Percentiles rank a stretch among this genome's conserved stretches.
These are phyloP conservation scores for Sporisorium sorghi DNA, from an alignment of 1,284 basidiomycete genomes.

Conservation along the genomic window DNA sequence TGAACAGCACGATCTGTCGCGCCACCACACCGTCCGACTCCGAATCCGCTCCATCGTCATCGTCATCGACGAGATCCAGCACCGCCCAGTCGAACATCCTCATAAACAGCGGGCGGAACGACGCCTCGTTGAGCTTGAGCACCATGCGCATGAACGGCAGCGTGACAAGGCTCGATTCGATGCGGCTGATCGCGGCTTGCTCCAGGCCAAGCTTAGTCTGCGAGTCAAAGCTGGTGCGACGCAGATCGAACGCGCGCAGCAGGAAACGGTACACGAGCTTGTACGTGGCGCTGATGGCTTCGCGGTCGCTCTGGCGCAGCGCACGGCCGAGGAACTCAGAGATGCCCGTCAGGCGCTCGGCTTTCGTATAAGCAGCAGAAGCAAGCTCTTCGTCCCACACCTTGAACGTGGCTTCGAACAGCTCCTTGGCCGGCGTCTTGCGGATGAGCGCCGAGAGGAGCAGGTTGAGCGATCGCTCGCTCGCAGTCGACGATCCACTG, in stretches of 20 bases:
- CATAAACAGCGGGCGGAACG: slow-evolving; percentile 92
- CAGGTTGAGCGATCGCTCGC: slow-evolving; percentile 45
- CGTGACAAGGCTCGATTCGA: slow-evolving; percentile 72
- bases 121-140: slow-evolving; percentile 90
- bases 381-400: slow-evolving; percentile 51
- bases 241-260: slow-evolving; percentile 81
- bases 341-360: slow-evolving; percentile 40
- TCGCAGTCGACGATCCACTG: slow-evolving; percentile 37
- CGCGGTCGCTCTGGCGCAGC: slow-evolving; percentile 55
- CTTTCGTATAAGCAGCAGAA: slow-evolving; percentile 4
- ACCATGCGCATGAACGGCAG: slow-evolving; percentile 87
- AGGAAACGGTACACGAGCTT: slow-evolving; percentile 83
- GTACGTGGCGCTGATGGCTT: slow-evolving; percentile 76
- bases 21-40: slow-evolving; percentile 49
- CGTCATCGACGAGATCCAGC: slow-evolving; percentile 72
- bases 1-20: slow-evolving; percentile 60
- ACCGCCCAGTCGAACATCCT: slow-evolving; percentile 96
- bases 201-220: slow-evolving; percentile 24
- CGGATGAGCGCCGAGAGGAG: slow-evolving; percentile 42
- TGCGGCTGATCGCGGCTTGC: slow-evolving; percentile 69
- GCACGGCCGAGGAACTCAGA: slow-evolving; percentile 60
- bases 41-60: slow-evolving; percentile 28
- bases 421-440: slow-evolving; percentile 40
- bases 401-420: slow-evolving; percentile 49
- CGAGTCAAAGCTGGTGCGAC: slow-evolving; percentile 68